Base-by-base conservation (phyloP, 169 alveolate genomes). In the Cryptosporidium muris region DNA sequence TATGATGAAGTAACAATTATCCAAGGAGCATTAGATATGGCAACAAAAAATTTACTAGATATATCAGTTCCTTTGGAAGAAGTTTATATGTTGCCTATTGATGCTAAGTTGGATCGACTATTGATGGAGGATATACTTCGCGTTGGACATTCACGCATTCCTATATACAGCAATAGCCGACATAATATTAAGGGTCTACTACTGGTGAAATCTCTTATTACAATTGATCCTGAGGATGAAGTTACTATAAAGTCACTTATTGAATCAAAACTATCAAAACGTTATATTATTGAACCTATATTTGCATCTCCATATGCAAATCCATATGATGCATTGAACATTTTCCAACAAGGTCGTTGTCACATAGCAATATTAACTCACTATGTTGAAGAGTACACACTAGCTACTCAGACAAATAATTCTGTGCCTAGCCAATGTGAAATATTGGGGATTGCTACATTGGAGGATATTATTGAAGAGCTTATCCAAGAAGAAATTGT, bases 131-230 rank as follows among this genome's bases (percentile, higher is more conserved):
- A 92, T 52, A 88, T 94, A 6, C 63, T 91, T 53, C 40, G 74
- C 8, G 85, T 90, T 63, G 98, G 98, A 42, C 95, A 64, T 82
- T 89, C 95, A 40, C 80, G 95, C 42, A 90, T 95, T 16, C 98
- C 98, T 4, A 88, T 95, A 12, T 94, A 88, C 68, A 62, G 92
- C 12, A 92, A 90, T 3, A 51, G 81, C 38, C 68, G 82, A 68
- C 92, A 90, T 36, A 81, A 92, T 67, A 90, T 95, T 42, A 81
- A 91, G 12, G 97, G 97, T 2, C 67, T 93, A 9, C 66, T 95
- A 2, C 58, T 88, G 67, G 82, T 93, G 3, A 92, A 94, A 63
- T 92, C 93, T 40, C 81, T 94, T 47, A 66, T 81, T 49, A 62
- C 88, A n/a, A 66, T 81, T 14, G 89, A 81, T 45, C 85, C 85